phyloP scores from a whole-genome alignment of 1,284 basidiomycete species.

The Laetiporus sulphureus region DNA sequence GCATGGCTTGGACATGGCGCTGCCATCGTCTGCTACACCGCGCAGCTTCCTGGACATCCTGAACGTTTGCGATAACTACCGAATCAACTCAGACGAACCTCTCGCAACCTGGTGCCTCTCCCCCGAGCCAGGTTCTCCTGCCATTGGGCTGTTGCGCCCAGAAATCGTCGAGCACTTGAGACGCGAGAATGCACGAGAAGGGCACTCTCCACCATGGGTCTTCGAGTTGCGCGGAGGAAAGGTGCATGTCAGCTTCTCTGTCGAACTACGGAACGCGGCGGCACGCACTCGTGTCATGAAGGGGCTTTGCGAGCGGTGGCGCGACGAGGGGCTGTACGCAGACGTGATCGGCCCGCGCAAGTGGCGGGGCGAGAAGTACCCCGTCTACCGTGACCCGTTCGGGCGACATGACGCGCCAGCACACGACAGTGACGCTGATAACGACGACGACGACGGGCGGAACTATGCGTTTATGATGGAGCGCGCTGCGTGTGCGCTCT shows the following conservation, averaged over 20 bases:
- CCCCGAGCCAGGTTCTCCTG: slow-evolving; percentile 38
- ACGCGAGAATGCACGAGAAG: slow-evolving; percentile 36
- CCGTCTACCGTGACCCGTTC: slow-evolving; percentile 74
- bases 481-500: slow-evolving; percentile 81
- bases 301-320: slow-evolving; percentile 64
- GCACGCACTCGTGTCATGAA: slow-evolving; percentile 56
- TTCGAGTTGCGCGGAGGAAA: slow-evolving; percentile 20
- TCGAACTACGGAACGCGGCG: slow-evolving; percentile 41
- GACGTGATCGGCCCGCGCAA: slow-evolving; percentile 65
- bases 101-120: slow-evolving; percentile 48
- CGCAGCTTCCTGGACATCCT: slow-evolving; percentile 51
- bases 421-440: slow-evolving; percentile 3
- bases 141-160: slow-evolving; percentile 60
- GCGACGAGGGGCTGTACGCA: slow-evolving; percentile 52
- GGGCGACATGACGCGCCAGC: slow-evolving; percentile 29
- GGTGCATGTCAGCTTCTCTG: slow-evolving; percentile 44
- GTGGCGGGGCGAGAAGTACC: slow-evolving; percentile 83
- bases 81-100: slow-evolving; percentile 28
- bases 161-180: slow-evolving; percentile 46
- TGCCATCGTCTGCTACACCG: slow-evolving; percentile 11
- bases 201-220: slow-evolving; percentile 24
- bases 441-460: slow-evolving; percentile 11
- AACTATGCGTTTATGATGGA: slow-evolving; percentile 88
- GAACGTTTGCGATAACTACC: slow-evolving; percentile 59
- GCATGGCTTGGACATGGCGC: slow-evolving; percentile 2